Evolutionary conservation across 1,139 yeast genomes (phyloP), one percentile per base, ranked within the genome.

Genomic region (Kodamaea alishanica): DNA sequence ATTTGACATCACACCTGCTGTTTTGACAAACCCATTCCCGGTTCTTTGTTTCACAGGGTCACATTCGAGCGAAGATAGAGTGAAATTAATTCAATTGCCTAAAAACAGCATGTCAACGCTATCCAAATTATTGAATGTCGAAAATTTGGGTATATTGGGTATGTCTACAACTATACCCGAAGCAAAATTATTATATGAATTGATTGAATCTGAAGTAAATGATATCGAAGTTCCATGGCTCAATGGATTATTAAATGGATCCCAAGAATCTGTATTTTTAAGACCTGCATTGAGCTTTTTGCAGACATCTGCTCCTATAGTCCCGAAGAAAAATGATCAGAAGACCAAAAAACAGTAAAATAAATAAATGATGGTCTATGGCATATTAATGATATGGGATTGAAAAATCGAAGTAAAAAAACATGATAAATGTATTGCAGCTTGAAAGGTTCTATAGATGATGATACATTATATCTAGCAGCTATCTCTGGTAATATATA

Each of bases 61-160:
- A 0, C 46, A 43, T 30, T 52, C 58, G 1, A 32, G 43, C 1
- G 46, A 48, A 0, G 47, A 51, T 12, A 44, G 61, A 24, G 76
- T 77, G 1, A 79, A 77, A 47, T 58, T 81, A 30, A 61, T 81
- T 0, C 79, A 75, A 43, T 61, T 81, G 10, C 84, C 85, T 1
- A 64, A 65, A 45, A 75, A 76, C 1, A 60, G 78, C 3, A 60
- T 66, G 53, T 51, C 48, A 2, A 52, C 52, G 39, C 48, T 79
- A 2, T 67, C 75, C 11, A 44, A 53, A 9, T 57, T 60, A 1
- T 49, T 74, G 11, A 63, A 57, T 35, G 44, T 55, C 27, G 52
- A 50, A 26, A 55, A 59, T 34, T 52, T 54, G 4, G 56, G 63
- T 0, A 56, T 70, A 2, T 25, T 71, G 8, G 72, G 68, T 0